Conservation (phyloP, 257 asterid species). For the Ilex aquifolium region DNA sequence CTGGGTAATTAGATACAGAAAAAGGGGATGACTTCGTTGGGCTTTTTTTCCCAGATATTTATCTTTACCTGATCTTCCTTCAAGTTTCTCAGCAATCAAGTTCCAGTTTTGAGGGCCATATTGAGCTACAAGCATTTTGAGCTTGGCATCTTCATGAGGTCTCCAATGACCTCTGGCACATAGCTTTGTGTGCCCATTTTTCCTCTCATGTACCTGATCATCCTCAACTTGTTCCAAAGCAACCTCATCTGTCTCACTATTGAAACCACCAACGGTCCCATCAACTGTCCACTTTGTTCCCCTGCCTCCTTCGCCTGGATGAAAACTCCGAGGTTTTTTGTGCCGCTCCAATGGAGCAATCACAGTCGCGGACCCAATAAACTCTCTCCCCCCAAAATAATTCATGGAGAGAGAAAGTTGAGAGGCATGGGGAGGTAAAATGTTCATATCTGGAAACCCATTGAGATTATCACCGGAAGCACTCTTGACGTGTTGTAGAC, state of each 20-base stretch:
- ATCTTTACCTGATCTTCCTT: conserved; percentile 76
- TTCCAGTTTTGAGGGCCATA: conserved; percentile 95
- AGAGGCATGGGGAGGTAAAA: background rate
- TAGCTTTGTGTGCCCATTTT: conserved; percentile 40
- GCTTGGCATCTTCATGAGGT: conserved; percentile 77
- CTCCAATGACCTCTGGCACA: conserved; percentile 91
- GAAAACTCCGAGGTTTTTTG: conserved; percentile 5
- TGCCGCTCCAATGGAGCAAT: conserved; percentile 4
- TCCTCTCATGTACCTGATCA: conserved; percentile 1
- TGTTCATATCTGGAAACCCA: conserved; percentile 4
- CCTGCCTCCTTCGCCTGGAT: conserved; percentile 4
- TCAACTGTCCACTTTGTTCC: background rate
- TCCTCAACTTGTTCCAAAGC: background rate
- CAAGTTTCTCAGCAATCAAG: conserved; percentile 68
- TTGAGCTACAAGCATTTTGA: conserved; percentile 73
- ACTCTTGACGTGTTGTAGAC: too few species aligned
- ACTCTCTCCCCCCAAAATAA: background rate
- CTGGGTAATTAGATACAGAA: too few species aligned
- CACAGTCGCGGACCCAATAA: too few species aligned
- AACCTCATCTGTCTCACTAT: too few species aligned
- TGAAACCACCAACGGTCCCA: background rate
- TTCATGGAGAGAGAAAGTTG: background rate
- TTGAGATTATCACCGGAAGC: too few species aligned
- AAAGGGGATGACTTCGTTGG: too few species aligned
- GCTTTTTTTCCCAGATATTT: background rate